These are phyloP conservation scores for Bathelium albidoporum DNA, from an alignment of 495 filamentous ascomycete genomes.

Conservation along the genomic window DNA sequence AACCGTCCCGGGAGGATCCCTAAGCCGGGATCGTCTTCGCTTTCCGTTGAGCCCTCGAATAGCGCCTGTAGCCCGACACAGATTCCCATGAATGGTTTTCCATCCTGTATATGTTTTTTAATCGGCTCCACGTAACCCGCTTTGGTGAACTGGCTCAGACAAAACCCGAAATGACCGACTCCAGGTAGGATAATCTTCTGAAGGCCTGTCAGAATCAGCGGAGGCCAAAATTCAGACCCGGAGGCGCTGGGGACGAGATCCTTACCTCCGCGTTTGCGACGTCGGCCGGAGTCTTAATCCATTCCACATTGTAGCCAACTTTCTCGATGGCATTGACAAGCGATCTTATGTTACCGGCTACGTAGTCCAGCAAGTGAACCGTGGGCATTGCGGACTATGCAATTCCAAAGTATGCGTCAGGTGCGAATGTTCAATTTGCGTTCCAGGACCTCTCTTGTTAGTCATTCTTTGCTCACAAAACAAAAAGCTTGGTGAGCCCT, in stretches of 20 bases:
- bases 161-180: slow-evolving; percentile 96
- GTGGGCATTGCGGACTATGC: slow-evolving; percentile 53
- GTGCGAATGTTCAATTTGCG: background rate
- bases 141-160: slow-evolving; percentile 65
- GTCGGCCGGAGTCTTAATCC: slow-evolving; percentile 77
- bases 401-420: slow-evolving; percentile 9
- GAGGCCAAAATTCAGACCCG: slow-evolving; percentile 10
- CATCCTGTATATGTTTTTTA: slow-evolving; percentile 64
- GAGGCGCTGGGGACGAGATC: background rate
- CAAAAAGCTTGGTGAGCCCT: too few species aligned
- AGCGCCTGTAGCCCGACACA: slow-evolving; percentile 90
- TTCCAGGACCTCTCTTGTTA: too few species aligned
- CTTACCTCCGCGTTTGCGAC: slow-evolving; percentile 72
- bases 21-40: slow-evolving; percentile 57
- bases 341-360: slow-evolving; percentile 83
- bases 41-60: slow-evolving; percentile 75
- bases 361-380: slow-evolving; percentile 83
- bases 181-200: slow-evolving; percentile 88
- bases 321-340: slow-evolving; percentile 96
- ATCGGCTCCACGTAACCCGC: slow-evolving; percentile 77
- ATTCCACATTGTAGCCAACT: slow-evolving; percentile 83
- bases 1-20: slow-evolving; percentile 62
- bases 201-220: slow-evolving; percentile 21
- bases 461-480: too few species aligned
- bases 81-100: slow-evolving; percentile 96